A percentile compares a stretch with the other conserved stretches of the same genome.
Conservation (phyloP, 441 rosid genomes). For the Brassica hybrid region DNA sequence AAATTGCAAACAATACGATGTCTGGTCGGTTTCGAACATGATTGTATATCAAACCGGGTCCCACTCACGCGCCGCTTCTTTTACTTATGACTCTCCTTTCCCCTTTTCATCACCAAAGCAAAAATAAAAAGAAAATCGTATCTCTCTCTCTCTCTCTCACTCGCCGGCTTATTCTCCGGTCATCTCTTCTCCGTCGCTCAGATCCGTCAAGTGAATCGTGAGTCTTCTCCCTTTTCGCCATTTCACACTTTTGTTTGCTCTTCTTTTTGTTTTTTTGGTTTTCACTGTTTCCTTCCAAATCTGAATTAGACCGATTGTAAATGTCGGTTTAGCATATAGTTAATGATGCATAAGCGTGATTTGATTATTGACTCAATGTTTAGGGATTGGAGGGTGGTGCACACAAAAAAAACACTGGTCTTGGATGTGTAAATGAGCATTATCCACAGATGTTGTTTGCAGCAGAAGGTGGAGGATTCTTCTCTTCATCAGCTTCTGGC, state of each 20-base stretch:
- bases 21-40: constrained; percentile 21
- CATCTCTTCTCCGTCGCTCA: not conserved
- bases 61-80: constrained; percentile 33
- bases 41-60: constrained; percentile 22
- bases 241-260: not conserved
- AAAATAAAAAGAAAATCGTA: constrained; percentile 3
- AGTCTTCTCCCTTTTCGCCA: not conserved
- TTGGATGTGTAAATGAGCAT: constrained; percentile 75
- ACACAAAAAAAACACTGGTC: not conserved
- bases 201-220: constrained; percentile 28
- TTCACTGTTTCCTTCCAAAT: constrained; percentile 8
- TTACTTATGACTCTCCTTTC: constrained; percentile 1
- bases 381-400: constrained; percentile 23
- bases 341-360: too few species aligned
- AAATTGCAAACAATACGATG: not conserved
- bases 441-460: constrained; percentile 86
- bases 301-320: constrained; percentile 1
- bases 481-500: constrained; percentile 97
- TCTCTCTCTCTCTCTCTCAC: not conserved
- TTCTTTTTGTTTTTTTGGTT: not conserved
- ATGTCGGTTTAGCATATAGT: not conserved
- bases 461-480: constrained; percentile 99
- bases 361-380: not conserved
- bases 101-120: not conserved
- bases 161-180: constrained; percentile 22